Conservation (phyloP, 331 rosid genomes). For the Stylosanthes scabra region DNA sequence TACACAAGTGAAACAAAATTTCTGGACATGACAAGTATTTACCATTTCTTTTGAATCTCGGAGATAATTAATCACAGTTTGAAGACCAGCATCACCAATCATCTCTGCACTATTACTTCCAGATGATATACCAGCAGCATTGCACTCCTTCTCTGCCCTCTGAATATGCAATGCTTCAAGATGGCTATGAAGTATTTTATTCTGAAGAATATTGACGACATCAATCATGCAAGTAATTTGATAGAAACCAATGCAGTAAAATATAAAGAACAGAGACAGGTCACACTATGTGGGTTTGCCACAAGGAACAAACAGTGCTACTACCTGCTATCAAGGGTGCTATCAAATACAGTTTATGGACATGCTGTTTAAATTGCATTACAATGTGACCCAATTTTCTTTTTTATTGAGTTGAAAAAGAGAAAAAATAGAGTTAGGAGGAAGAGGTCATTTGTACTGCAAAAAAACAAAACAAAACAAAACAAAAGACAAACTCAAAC, state of each 20-base stretch:
- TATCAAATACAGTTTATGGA: background rate
- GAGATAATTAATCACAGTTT: conserved; percentile 80
- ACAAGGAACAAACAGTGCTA: background rate
- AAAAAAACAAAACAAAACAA: background rate
- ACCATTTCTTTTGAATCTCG: conserved; percentile 93
- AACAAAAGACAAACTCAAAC: background rate
- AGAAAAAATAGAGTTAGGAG: too few relatives aligned
- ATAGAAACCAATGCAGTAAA: background rate
- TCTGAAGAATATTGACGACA: conserved; percentile 52
- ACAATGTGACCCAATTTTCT: background rate
- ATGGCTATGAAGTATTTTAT: conserved; percentile 82
- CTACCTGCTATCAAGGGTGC: background rate
- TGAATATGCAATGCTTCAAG: conserved; percentile 94
- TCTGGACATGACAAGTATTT: conserved; percentile 28
- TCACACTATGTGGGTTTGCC: background rate
- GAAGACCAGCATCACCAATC: conserved; percentile 65
- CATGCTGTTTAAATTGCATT: background rate
- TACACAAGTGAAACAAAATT: conserved; percentile 12
- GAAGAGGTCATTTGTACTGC: background rate
- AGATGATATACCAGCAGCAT: conserved; percentile 67
- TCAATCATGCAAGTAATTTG: conserved; percentile 14
- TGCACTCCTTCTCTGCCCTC: conserved; percentile 85
- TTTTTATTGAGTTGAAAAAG: too few relatives aligned
- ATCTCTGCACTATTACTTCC: conserved; percentile 50
- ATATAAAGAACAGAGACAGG: background rate